Evolutionary conservation across 495 filamentous ascomycete genomes (phyloP).

Genomic region (Pseudoneurospora amorphoporcata): DNA sequence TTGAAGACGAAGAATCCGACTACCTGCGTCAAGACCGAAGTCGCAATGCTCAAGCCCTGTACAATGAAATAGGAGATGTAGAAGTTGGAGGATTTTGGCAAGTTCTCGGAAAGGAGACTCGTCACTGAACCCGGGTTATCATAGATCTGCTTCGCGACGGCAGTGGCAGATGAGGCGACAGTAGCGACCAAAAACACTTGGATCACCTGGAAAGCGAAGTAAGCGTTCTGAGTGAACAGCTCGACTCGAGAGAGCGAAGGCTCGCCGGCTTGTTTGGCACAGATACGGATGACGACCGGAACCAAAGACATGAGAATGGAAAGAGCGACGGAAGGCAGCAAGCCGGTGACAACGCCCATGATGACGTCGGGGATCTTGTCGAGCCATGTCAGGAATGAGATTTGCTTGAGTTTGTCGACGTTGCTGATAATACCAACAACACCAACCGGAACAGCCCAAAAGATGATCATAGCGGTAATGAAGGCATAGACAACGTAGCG

Average conservation of each 20-base stretch:
- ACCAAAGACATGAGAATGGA: slow-evolving; percentile 83
- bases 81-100: slow-evolving; percentile 82
- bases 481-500: slow-evolving; percentile 58
- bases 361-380: slow-evolving; percentile 57
- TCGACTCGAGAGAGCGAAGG: slow-evolving; percentile 66
- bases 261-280: slow-evolving; percentile 61
- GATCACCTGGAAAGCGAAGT: slow-evolving; percentile 81
- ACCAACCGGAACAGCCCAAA: slow-evolving; percentile 91
- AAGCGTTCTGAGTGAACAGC: slow-evolving; percentile 67
- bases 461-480: slow-evolving; percentile 72
- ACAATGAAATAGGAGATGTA: slow-evolving; percentile 94
- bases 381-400: slow-evolving; percentile 69
- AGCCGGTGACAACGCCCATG: slow-evolving; percentile 72
- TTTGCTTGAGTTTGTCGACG: slow-evolving; percentile 51
- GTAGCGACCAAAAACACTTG: slow-evolving; percentile 91
- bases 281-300: slow-evolving; percentile 69
- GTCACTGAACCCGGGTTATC: slow-evolving; percentile 50
- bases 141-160: slow-evolving; percentile 52
- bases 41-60: slow-evolving; percentile 77
- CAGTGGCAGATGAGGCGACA: slow-evolving; percentile 61
- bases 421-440: slow-evolving; percentile 84
- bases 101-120: slow-evolving; percentile 56
- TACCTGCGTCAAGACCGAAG: slow-evolving; percentile 66
- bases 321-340: slow-evolving; percentile 71
- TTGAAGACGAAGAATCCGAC: slow-evolving; percentile 67